These are phyloP conservation scores for Pelagomonas calceolata DNA, from an alignment of 108 stramenopile species.

Conservation along the genomic window DNA sequence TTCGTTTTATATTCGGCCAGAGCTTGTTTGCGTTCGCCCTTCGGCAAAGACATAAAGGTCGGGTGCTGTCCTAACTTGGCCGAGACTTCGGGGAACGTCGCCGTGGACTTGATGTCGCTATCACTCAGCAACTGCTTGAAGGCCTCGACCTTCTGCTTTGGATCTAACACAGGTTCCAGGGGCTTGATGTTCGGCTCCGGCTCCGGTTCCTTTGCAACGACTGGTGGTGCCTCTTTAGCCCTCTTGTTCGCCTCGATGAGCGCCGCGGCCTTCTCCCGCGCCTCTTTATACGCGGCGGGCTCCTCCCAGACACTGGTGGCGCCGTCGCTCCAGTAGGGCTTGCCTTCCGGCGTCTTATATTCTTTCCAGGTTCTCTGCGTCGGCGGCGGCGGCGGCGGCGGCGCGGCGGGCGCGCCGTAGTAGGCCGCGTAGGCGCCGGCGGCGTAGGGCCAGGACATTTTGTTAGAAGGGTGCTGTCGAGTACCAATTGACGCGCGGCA, in stretches of 20 bases:
- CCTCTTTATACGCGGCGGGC: slow-evolving; percentile 36
- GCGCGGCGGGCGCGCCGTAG: neutral
- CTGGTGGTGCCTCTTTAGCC: neutral
- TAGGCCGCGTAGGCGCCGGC: too few species aligned
- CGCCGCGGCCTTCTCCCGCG: slow-evolving; percentile 12
- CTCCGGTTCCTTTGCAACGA: slow-evolving; percentile 1
- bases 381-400: slow-evolving; percentile 20
- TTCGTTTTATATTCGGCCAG: slow-evolving; percentile 42
- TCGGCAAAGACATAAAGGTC: slow-evolving; percentile 6
- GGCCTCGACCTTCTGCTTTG: slow-evolving; percentile 25
- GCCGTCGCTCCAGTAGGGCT: slow-evolving; percentile 42
- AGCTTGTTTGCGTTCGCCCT: slow-evolving; percentile 29
- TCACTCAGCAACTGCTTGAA: slow-evolving; percentile 27
- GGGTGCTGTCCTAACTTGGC: neutral
- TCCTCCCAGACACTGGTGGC: slow-evolving; percentile 31
- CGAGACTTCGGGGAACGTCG: slow-evolving; percentile 16
- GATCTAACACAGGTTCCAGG: neutral
- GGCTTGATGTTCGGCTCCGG: neutral
- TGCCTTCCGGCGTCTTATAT: slow-evolving; percentile 31
- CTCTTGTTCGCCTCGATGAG: slow-evolving; percentile 4
- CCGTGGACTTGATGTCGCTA: slow-evolving; percentile 20
- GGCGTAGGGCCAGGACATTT: too few species aligned
- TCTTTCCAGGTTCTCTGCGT: slow-evolving; percentile 41
- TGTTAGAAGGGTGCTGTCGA: too few species aligned
- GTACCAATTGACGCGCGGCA: too few species aligned